These are phyloP conservation scores for Ciborinia camelliae DNA, from an alignment of 2,329 filamentous ascomycete genomes.

Conservation along the genomic window DNA sequence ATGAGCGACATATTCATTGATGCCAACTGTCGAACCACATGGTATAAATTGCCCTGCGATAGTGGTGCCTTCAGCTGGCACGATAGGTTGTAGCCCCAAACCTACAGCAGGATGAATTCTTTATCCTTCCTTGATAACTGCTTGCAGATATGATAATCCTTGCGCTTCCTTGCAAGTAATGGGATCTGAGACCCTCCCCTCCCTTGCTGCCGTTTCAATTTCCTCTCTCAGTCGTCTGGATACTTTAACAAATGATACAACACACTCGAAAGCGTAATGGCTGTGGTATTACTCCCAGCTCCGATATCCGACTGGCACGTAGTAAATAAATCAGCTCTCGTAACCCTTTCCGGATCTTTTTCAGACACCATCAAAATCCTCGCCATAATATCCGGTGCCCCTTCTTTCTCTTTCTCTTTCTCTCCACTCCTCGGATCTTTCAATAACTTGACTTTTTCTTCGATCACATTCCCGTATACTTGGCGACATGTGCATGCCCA, in stretches of 20 bases:
- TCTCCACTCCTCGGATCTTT: slow-evolving; percentile 21
- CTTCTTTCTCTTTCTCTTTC: slow-evolving; percentile 18
- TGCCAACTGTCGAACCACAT: slow-evolving; percentile 37
- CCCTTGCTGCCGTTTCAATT: slow-evolving; percentile 32
- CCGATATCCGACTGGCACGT: slow-evolving; percentile 30
- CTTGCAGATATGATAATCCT: slow-evolving; percentile 46
- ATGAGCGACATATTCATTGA: slow-evolving; percentile 37
- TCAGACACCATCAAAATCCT: slow-evolving; percentile 43
- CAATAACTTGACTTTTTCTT: slow-evolving; percentile 20
- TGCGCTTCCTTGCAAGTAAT: slow-evolving; percentile 42
- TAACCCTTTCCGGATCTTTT: slow-evolving; percentile 37
- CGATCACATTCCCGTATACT: slow-evolving; percentile 28
- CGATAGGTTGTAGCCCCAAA: slow-evolving; percentile 48
- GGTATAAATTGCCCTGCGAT: slow-evolving; percentile 44
- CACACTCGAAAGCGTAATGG: slow-evolving; percentile 45
- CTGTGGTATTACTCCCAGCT: slow-evolving; percentile 47
- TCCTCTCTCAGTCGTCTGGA: slow-evolving; percentile 37
- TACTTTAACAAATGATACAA: slow-evolving; percentile 45
- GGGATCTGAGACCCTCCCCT: slow-evolving; percentile 30
- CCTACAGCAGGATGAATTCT: slow-evolving; percentile 49
- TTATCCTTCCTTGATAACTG: slow-evolving; percentile 51
- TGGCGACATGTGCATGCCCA: slow-evolving; percentile 24
- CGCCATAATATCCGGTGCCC: slow-evolving; percentile 41
- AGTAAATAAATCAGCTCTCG: slow-evolving; percentile 35
- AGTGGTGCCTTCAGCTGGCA: slow-evolving; percentile 44